A percentile compares a stretch with the other conserved stretches of the same genome.
phyloP scores from a whole-genome alignment of 345 rosid genomes.

The Carallia brachiata region DNA sequence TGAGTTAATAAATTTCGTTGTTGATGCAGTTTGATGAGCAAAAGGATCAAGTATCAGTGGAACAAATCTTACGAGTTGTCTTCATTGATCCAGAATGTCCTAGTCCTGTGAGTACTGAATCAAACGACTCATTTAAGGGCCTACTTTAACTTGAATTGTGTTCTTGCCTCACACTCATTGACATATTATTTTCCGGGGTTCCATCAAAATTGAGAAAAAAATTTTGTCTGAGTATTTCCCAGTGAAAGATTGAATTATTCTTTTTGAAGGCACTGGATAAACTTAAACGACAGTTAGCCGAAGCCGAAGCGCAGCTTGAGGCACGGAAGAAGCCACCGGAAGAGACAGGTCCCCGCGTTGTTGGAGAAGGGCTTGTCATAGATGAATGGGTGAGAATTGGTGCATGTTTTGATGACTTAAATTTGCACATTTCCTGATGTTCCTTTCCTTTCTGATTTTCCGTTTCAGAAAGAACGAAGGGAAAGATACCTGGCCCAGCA shows the following conservation, averaged over 20 bases:
- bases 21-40: slow-evolving; percentile 85
- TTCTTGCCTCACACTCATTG: too few species aligned
- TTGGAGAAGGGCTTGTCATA: slow-evolving; percentile 32
- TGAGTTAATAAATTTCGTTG: background rate
- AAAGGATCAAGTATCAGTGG: slow-evolving; percentile 75
- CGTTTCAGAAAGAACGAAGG: slow-evolving; percentile 30
- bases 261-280: slow-evolving; percentile 27
- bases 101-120: slow-evolving; percentile 56
- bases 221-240: too few species aligned
- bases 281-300: slow-evolving; percentile 29
- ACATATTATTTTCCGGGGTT: too few species aligned
- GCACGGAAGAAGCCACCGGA: slow-evolving; percentile 31
- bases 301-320: slow-evolving; percentile 35
- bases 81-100: slow-evolving; percentile 80
- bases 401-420: background rate
- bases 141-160: too few species aligned
- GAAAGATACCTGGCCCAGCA: slow-evolving; percentile 34
- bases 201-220: too few species aligned
- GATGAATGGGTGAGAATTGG: slow-evolving; percentile 34
- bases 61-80: slow-evolving; percentile 78
- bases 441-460: background rate
- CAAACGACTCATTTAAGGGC: too few species aligned
- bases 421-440: background rate
- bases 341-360: slow-evolving; percentile 22
- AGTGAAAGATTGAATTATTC: background rate